These are phyloP conservation scores for Pythium diclinum DNA, from an alignment of 352 stramenopile genomes.

Conservation along the genomic window DNA sequence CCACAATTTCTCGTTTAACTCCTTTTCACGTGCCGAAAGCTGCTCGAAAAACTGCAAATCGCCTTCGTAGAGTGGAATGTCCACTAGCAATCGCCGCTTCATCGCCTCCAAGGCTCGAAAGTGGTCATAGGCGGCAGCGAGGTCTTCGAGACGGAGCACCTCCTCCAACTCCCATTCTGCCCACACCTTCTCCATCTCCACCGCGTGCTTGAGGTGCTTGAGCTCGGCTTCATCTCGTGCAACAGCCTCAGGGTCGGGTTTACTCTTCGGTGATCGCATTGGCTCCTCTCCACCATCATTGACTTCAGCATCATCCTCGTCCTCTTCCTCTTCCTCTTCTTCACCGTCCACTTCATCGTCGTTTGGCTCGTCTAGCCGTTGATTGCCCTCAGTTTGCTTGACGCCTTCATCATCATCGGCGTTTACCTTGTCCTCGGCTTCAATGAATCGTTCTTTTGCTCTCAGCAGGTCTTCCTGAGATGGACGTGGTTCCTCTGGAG, in stretches of 20 bases:
- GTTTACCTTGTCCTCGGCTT: conserved; percentile 16
- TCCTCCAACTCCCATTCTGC: conserved; percentile 48
- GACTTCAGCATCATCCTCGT: conserved; percentile 5
- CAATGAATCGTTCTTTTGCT: conserved; percentile 36
- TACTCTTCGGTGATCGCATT: background rate
- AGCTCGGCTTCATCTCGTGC: conserved; percentile 53
- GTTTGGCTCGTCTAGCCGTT: background rate
- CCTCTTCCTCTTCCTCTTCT: conserved; percentile 8
- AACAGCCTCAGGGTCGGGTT: background rate
- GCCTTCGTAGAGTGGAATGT: conserved; percentile 45
- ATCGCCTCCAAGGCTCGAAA: conserved; percentile 25
- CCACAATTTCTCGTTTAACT: conserved; percentile 47
- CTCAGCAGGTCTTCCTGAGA: conserved; percentile 36
- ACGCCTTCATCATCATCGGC: conserved; percentile 6
- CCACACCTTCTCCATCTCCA: conserved; percentile 44
- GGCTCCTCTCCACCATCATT: background rate
- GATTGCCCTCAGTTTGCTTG: background rate
- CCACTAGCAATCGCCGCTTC: conserved; percentile 39
- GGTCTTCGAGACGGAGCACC: conserved; percentile 35
- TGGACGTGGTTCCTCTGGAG: conserved; percentile 35
- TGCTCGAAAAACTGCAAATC: conserved; percentile 48
- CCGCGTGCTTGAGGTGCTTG: conserved; percentile 37
- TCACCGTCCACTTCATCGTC: conserved; percentile 18
- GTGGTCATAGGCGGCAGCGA: conserved; percentile 31
- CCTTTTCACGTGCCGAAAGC: conserved; percentile 44